Evolutionary conservation across 106 monocot genomes (phyloP), one percentile per base, ranked within the genome.

Genomic region (Platanthera zijinensis): DNA sequence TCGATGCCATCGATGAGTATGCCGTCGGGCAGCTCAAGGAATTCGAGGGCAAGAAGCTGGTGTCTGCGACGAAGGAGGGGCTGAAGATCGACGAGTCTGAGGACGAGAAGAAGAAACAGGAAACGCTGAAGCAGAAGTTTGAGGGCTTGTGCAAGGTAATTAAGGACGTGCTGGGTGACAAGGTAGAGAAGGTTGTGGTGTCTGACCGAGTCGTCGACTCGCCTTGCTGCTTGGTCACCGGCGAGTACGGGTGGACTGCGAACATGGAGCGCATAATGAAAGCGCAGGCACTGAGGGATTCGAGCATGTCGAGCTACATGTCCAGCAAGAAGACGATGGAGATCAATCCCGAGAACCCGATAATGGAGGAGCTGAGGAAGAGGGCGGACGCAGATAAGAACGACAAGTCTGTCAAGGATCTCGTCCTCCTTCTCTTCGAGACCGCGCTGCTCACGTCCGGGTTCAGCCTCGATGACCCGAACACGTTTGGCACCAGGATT

Each of bases 181-280:
- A 79, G 74, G 90, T 90, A 9, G 90, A 90, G 82, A 90, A 90
- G 82, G 90, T 90, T 9, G 85, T 90, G 1, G 90, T 90, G 0
- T 87, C 87, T 14, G 90, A 90, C 74, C 90, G 87, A 59, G 90
- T 90, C 4, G 90, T 90, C 0, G 90, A 90, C 64, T 90, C 90
- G 2, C 90, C 90, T 2, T 90, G 90, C 87, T 90, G 90, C 19
- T 76, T 90, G 70, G 90, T 90, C 30, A 90, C 90, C 6, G 90
- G 90, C 1, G 87, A 90, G 72, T 90, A 90, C 21, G 90, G 90
- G 0, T 90, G 90, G 90, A 84, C 90, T 25, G 90, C 90, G 8
- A 90, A 90, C 84, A 90, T 90, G 90, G 90, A 90, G 79, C 82
- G 90, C 51, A 90, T 90, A 76, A 90, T 90, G 90, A 90, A 85